Evolutionary conservation across 2,329 filamentous ascomycete genomes (phyloP).

Genomic region (Alternaria atra): DNA sequence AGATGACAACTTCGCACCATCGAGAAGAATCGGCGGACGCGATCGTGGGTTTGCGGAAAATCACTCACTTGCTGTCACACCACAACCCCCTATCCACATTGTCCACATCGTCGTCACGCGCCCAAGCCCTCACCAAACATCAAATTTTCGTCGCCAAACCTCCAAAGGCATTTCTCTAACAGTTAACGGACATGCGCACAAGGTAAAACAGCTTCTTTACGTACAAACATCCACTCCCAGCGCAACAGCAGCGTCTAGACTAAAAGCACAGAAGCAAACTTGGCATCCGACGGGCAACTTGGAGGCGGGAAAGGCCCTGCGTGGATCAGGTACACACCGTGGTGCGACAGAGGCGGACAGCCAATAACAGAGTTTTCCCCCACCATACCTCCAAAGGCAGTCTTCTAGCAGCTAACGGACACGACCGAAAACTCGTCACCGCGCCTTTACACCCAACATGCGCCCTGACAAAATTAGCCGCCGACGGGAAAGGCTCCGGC

Average conservation of each 20-base stretch:
- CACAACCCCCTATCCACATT: slow-evolving; percentile 8
- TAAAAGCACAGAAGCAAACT: slow-evolving; percentile 7
- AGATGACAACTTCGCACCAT: neutral
- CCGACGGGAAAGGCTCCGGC: slow-evolving; percentile 23
- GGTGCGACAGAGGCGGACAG: slow-evolving; percentile 12
- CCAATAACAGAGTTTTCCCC: slow-evolving; percentile 30
- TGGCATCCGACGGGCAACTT: slow-evolving; percentile 22
- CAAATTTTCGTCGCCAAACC: slow-evolving; percentile 24
- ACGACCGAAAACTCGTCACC: slow-evolving; percentile 10
- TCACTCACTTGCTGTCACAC: slow-evolving; percentile 5
- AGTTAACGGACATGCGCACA: slow-evolving; percentile 26
- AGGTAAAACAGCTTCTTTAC: slow-evolving; percentile 18
- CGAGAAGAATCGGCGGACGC: neutral
- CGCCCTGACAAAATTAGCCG: slow-evolving; percentile 17
- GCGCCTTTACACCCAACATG: slow-evolving; percentile 7
- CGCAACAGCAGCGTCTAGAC: slow-evolving; percentile 25
- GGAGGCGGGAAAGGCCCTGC: slow-evolving; percentile 16
- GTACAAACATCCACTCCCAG: slow-evolving; percentile 33
- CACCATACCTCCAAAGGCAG: slow-evolving; percentile 29
- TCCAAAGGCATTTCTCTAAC: slow-evolving; percentile 30
- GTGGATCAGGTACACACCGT: slow-evolving; percentile 6
- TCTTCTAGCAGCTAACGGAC: slow-evolving; percentile 24
- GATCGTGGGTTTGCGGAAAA: slow-evolving; percentile 1
- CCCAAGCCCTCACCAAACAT: slow-evolving; percentile 15
- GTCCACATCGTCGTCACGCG: slow-evolving; percentile 8